These are phyloP conservation scores for Ascocoryne sarcoides DNA, from an alignment of 2,329 filamentous ascomycete species.

Conservation along the genomic window DNA sequence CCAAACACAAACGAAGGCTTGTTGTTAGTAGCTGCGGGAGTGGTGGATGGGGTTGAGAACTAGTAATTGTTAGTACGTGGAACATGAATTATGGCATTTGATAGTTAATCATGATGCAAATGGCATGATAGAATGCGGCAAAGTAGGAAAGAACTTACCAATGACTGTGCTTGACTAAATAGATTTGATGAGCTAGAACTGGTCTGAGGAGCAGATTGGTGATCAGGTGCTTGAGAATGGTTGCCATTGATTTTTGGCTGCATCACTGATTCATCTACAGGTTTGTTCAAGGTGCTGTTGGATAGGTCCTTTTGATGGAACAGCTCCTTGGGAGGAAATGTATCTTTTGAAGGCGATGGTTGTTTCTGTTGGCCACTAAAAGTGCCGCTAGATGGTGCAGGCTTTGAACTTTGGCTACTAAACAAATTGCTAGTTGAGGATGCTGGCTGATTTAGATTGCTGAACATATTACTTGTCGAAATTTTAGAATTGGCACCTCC, in stretches of 20 bases:
- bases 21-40: too few relatives aligned
- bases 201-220: background rate
- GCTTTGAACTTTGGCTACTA: background rate
- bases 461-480: background rate
- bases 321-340: conserved; percentile 5
- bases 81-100: too few relatives aligned
- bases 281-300: conserved; percentile 18
- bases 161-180: conserved; percentile 3
- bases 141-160: conserved; percentile 8
- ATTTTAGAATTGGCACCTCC: background rate
- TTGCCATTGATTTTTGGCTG: conserved; percentile 11
- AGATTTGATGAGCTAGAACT: background rate
- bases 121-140: too few relatives aligned
- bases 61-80: too few relatives aligned
- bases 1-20: too few relatives aligned
- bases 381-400: background rate
- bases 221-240: background rate
- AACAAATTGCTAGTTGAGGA: conserved; percentile 1
- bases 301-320: too few relatives aligned
- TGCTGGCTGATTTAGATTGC: conserved; percentile 4
- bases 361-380: background rate
- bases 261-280: conserved; percentile 10
- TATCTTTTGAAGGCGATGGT: conserved; percentile 1
- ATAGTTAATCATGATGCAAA: too few relatives aligned
- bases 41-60: too few relatives aligned